These are phyloP conservation scores for Neurospora africana DNA, from an alignment of 495 filamentous ascomycete species.

Conservation along the genomic window DNA sequence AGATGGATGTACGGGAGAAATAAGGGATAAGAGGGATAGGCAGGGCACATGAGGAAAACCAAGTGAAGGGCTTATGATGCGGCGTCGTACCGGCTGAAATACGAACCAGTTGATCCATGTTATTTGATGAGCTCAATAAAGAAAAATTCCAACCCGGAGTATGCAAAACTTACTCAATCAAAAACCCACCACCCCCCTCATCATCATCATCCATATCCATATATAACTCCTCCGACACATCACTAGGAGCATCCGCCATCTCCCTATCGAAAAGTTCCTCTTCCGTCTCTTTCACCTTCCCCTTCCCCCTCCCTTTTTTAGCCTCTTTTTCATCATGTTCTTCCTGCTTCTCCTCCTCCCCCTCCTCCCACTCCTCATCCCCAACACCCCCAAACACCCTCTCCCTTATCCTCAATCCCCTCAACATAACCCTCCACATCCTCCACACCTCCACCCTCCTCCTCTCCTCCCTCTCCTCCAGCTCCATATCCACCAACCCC, in stretches of 20 bases:
- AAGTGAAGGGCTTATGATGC: background rate
- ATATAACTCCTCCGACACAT: constrained; percentile 18
- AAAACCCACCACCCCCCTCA: constrained; percentile 27
- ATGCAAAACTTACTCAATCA: constrained; percentile 15
- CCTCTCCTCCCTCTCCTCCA: constrained; percentile 44
- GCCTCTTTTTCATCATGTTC: constrained; percentile 9
- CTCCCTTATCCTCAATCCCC: constrained; percentile 66
- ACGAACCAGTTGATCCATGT: background rate
- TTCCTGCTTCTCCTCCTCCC: constrained; percentile 18
- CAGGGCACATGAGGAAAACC: background rate
- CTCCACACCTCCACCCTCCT: constrained; percentile 48
- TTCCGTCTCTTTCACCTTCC: constrained; percentile 9
- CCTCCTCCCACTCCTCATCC: constrained; percentile 24
- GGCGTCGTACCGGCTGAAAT: background rate
- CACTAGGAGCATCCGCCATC: constrained; percentile 9
- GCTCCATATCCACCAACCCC: constrained; percentile 51
- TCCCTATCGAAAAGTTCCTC: constrained; percentile 11
- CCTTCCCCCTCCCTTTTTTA: constrained; percentile 14
- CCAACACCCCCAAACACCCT: constrained; percentile 50
- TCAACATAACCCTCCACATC: constrained; percentile 68
- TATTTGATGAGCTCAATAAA: background rate
- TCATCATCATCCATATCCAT: constrained; percentile 20
- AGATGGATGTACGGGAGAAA: background rate
- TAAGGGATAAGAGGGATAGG: background rate
- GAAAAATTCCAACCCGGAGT: background rate